Evolutionary conservation across 1,284 basidiomycete species (phyloP), one percentile per base, ranked within the genome.

Genomic region (Vanrija sp.): DNA sequence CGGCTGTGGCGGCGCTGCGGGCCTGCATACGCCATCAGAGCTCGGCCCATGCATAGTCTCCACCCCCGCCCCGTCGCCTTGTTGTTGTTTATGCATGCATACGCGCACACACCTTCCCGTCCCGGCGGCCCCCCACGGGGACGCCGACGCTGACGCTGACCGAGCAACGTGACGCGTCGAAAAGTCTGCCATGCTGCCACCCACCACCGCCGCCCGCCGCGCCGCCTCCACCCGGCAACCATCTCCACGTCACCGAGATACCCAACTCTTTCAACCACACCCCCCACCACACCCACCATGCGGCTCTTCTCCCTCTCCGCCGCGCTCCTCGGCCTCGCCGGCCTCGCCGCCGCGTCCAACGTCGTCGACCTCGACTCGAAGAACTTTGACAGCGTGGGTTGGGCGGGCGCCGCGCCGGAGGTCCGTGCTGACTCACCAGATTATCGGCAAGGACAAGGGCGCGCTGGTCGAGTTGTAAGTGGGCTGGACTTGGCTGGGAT

Each of bases 401-500:
- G 6, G 18, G 31, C 20, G 20, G 12, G 47, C n/a, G 12, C 5
- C n/a, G 10, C 36, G 49, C 7, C 46, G 49, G 49, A 24, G 19
- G 42, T 4, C 53, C 38, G 18, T 50, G 45, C 39, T 49, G 24
- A 38, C 44, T 9, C 4, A 3, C 23, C 55, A 75, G 71, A 43
- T 63, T 41, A 61, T 92, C 68, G 91, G 88, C 38, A 74, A 85
- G 59, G 88, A 86, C 56, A 89, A 84, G 71, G 84, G 87, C 49
- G 89, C 86, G 62, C 80, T 93, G 41, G 88, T 94, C 24, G 90
- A 93, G 76, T 94, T 94, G 87, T 92, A 67, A 76, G 88, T 82
- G 16, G 16, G 18, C 43, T 9, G 22, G 19, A 18, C 22, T 39
- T 22, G 20, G n/a, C 4, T 36, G 6, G 44, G 18, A 23, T 19